Evolutionary conservation across 768 basidiomycete species (phyloP).

Genomic region (Rhodotorula babjevae): DNA sequence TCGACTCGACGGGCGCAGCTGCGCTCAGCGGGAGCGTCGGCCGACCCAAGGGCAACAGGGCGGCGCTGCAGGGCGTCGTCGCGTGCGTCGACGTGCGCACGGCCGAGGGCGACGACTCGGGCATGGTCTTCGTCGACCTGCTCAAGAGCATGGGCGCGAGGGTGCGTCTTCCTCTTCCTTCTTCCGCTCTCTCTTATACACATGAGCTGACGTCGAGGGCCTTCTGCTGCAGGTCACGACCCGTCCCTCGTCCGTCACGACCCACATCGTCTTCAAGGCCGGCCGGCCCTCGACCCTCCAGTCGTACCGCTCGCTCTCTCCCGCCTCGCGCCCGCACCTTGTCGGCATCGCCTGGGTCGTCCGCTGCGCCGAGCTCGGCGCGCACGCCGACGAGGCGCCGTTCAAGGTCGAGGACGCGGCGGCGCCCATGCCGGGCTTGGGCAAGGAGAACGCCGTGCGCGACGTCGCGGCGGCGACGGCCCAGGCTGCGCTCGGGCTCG

Average conservation of each 20-base stretch:
- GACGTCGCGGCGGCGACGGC: constrained; percentile 7
- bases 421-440: background rate
- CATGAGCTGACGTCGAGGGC: background rate
- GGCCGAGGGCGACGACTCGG: constrained; percentile 72
- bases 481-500: constrained; percentile 2
- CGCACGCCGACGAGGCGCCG: constrained; percentile 60
- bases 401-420: constrained; percentile 27
- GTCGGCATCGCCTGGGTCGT: constrained; percentile 88
- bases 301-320: constrained; percentile 55
- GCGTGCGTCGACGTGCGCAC: constrained; percentile 79
- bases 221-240: constrained; percentile 54
- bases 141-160: constrained; percentile 71
- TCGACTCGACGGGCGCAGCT: background rate
- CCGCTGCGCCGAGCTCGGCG: constrained; percentile 68
- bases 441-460: constrained; percentile 16
- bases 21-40: background rate
- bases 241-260: constrained; percentile 56
- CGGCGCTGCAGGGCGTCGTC: constrained; percentile 65
- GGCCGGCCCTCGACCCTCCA: constrained; percentile 68
- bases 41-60: background rate
- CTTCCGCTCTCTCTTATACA: constrained; percentile 50
- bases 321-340: constrained; percentile 53
- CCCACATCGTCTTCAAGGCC: constrained; percentile 81
- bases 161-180: constrained; percentile 51
- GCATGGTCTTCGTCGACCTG: constrained; percentile 77